These are phyloP conservation scores for Claviceps purpurea DNA, from an alignment of 2,329 filamentous ascomycete genomes.

Conservation along the genomic window DNA sequence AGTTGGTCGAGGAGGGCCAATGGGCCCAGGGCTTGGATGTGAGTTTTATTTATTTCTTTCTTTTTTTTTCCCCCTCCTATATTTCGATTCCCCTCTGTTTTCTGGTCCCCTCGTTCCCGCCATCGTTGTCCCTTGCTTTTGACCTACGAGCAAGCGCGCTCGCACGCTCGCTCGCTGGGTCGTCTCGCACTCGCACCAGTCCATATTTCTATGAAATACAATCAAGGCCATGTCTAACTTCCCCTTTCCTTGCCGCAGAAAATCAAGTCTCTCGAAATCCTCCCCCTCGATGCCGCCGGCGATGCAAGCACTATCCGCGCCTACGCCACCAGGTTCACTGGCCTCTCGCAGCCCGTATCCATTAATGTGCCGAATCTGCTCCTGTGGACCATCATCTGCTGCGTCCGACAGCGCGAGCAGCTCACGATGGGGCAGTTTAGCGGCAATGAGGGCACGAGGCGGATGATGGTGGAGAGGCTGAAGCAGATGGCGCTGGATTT, in stretches of 20 bases:
- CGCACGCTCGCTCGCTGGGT: too few relatives aligned
- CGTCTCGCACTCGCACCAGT: too few relatives aligned
- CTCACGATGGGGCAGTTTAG: conserved; percentile 61
- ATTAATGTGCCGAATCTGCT: conserved; percentile 83
- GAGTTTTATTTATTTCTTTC: conserved; percentile 23
- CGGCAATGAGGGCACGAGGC: conserved; percentile 52
- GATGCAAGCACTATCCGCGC: conserved; percentile 68
- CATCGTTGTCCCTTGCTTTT: neutral
- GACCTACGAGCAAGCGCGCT: too few relatives aligned
- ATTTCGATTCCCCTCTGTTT: neutral
- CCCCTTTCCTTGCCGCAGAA: conserved; percentile 30
- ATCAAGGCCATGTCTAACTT: neutral
- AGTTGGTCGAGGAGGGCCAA: conserved; percentile 36
- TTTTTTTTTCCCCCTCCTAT: neutral
- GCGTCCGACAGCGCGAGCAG: conserved; percentile 62
- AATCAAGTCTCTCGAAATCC: conserved; percentile 62
- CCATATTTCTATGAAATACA: too few relatives aligned
- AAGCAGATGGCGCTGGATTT: conserved; percentile 76
- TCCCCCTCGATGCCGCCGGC: conserved; percentile 63
- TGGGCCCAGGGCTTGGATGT: conserved; percentile 48
- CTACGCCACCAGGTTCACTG: conserved; percentile 68
- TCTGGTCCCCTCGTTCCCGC: neutral
- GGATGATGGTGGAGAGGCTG: conserved; percentile 54
- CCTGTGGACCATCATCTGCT: conserved; percentile 86
- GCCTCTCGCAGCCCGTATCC: conserved; percentile 66